Base-by-base conservation (phyloP, 805 yeast species). In the Brettanomyces bruxellensis region DNA sequence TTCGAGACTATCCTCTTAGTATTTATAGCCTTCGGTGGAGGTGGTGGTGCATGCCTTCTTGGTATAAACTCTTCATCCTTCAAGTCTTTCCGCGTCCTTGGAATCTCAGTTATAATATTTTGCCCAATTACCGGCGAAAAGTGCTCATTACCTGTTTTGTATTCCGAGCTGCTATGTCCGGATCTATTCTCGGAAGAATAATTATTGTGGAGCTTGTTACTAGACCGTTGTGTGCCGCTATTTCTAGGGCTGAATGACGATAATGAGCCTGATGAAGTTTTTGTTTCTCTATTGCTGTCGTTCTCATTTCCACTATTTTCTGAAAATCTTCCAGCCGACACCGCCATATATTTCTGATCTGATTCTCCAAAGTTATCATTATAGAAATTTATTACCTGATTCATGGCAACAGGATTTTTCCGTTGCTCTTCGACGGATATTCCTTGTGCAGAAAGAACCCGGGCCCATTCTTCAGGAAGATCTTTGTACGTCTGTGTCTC, bases 391-490 rank as follows among this genome's bases (percentile, higher is more conserved):
- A 63, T 51, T 25, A 61, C 65, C 38, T 59, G 62, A 35, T 59
- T 56, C 25, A 93, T 95, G 1, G 96, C 96, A 62, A 87, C 90
- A 2, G 97, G 96, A 64, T 93, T 87, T 50, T 83, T 86, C 59
- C 83, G 82, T 66, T 88, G 95, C 57, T 93, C 99, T 51, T 78
- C 84, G 51, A 77, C 80, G 5, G 96, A 79, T 49, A 93, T 89
- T 45, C 96, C 96, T 56, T 89, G 84, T 2, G 93, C 86, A 11
- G 83, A 75, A 45, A 93, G 71, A 34, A 90, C 70, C 51, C 78
- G 76, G 51, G 88, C 88, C 99, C 99, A 93, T 57, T 88, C 95
- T 28, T 78, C 82, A 0, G 99, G 99, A 39, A 93, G 69, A 3
- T 97, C 98, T 1, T 93, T 87, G 61, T 84, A 91, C 40, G 86